phyloP scores from a whole-genome alignment of 2,329 filamentous ascomycete genomes.

The Byssochlamys sp. region DNA sequence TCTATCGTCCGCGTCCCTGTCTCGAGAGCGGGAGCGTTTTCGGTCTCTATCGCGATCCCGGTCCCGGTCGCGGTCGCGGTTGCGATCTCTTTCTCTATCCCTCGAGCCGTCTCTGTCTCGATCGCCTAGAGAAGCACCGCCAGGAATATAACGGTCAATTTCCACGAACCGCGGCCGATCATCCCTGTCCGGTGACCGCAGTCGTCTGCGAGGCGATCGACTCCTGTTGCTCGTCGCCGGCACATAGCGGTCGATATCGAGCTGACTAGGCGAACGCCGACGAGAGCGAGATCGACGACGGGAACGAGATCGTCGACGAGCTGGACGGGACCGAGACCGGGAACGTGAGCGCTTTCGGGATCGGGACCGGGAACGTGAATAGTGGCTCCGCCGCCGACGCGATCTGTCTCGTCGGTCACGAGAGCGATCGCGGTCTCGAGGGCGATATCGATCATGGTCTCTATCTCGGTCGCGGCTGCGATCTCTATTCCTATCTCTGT shows the following conservation, averaged over 20 bases:
- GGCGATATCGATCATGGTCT: slow-evolving; percentile 6
- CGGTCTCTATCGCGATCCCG: slow-evolving; percentile 11
- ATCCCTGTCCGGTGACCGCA: slow-evolving; percentile 25
- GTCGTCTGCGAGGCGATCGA: slow-evolving; percentile 31
- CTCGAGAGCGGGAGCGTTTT: slow-evolving; percentile 13
- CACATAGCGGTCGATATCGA: slow-evolving; percentile 37
- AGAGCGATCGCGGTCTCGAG: neutral
- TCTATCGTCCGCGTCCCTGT: slow-evolving; percentile 8
- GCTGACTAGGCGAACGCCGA: slow-evolving; percentile 20
- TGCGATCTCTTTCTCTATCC: slow-evolving; percentile 11
- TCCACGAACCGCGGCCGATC: slow-evolving; percentile 25
- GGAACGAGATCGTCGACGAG: slow-evolving; percentile 21
- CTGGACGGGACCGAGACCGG: slow-evolving; percentile 12
- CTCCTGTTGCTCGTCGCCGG: slow-evolving; percentile 32
- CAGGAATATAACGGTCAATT: slow-evolving; percentile 39
- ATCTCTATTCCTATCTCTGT: slow-evolving; percentile 17
- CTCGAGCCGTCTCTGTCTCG: slow-evolving; percentile 6
- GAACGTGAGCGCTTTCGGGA: slow-evolving; percentile 13
- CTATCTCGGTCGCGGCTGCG: slow-evolving; percentile 13
- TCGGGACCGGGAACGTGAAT: slow-evolving; percentile 13
- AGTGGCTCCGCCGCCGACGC: slow-evolving; percentile 4
- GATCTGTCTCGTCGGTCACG: neutral
- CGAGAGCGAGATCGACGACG: slow-evolving; percentile 20
- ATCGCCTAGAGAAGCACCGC: slow-evolving; percentile 7
- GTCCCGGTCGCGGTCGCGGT: slow-evolving; percentile 12